Evolutionary conservation across 164 flowering plant species (phyloP).

Genomic region (Umbellularia californica): DNA sequence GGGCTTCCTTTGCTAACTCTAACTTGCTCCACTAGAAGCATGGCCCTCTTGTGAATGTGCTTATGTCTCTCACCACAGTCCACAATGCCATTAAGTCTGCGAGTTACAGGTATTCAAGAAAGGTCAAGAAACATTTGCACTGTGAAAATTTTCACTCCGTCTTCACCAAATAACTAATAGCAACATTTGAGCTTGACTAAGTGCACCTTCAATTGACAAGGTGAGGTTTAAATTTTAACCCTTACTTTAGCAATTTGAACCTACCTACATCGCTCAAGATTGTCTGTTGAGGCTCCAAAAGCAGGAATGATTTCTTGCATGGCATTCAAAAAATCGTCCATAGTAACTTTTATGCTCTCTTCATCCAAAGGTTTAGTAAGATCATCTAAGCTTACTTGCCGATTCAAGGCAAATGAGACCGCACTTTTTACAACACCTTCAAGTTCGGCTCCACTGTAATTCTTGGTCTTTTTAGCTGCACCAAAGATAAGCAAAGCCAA

Average conservation of each 20-base stretch:
- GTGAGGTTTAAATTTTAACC: not conserved
- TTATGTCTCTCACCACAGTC: slow-evolving; percentile 82
- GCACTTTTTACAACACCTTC: slow-evolving; percentile 99
- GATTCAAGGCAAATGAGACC: slow-evolving; percentile 87
- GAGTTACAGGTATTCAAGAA: slow-evolving; percentile 8
- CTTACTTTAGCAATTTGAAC: not conserved
- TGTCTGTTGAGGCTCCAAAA: slow-evolving; percentile 97
- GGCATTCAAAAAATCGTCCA: slow-evolving; percentile 89
- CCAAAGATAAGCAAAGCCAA: slow-evolving; percentile 2
- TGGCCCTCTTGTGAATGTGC: slow-evolving; percentile 74
- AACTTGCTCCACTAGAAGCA: slow-evolving; percentile 94
- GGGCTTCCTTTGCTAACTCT: slow-evolving; percentile 92
- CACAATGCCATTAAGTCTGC: slow-evolving; percentile 81
- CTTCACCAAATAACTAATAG: not conserved
- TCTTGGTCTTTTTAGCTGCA: slow-evolving; percentile 96
- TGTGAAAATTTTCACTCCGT: not conserved
- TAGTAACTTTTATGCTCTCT: slow-evolving; percentile 89
- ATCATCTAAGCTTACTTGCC: slow-evolving; percentile 85
- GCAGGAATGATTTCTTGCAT: slow-evolving; percentile 81
- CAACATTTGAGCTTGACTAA: not conserved
- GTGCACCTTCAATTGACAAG: not conserved
- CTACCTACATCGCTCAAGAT: slow-evolving; percentile 90
- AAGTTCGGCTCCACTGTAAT: slow-evolving; percentile 97
- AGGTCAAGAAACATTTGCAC: not conserved
- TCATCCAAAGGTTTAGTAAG: slow-evolving; percentile 93